Base-by-base conservation (phyloP, 2,329 filamentous ascomycete species). In the Harringtonia aguacate region DNA sequence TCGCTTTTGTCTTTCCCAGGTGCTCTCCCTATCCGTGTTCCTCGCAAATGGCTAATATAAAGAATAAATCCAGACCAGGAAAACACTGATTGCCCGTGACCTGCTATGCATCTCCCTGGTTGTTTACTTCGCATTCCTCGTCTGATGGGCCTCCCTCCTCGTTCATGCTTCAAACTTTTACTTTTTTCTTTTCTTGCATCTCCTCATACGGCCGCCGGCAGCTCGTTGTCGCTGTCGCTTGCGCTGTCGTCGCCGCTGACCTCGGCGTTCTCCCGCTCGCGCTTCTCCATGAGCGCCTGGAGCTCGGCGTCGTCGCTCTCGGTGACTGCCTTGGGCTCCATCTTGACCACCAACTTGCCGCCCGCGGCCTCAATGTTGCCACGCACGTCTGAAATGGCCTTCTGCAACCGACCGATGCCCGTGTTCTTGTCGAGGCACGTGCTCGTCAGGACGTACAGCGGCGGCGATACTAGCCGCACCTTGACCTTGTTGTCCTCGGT, bases 321-420 rank as follows among this genome's bases (percentile, higher is more conserved):
- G 2, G 92, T 98, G 50, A 98, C 92, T 5, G 94, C 92, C 80
- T 97, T 97, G 54, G 92, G 92, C 58, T 92, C 89, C 92, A 98
- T 98, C 79, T 94, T 95, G 56, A 95, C 84, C 36, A 82, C 76
- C 59, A 90, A 84, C 59, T 79, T 80, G 49, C 92, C 92, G 43
- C 85, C 85, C 1, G 84, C 77, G 37, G 66, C 72, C 60, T 81
- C 78, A 61, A 98, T 98, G 63, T 75, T 88, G 58, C 70, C 75
- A 56, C 84, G 77, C 56, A 98, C 89, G 56, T 89, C 86, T 57
- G 84, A 73, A 55, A 98, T 98, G 17, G 92, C 87, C 59, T 87
- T 82, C 64, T 95, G 86, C 54, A 98, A 70, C 50, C 83, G 78
- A 49, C 79, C 70, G 57, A 98, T 95, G 47, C 92, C 92, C 41